phyloP scores from a whole-genome alignment of 768 basidiomycete species.

The Suillus decipiens region DNA sequence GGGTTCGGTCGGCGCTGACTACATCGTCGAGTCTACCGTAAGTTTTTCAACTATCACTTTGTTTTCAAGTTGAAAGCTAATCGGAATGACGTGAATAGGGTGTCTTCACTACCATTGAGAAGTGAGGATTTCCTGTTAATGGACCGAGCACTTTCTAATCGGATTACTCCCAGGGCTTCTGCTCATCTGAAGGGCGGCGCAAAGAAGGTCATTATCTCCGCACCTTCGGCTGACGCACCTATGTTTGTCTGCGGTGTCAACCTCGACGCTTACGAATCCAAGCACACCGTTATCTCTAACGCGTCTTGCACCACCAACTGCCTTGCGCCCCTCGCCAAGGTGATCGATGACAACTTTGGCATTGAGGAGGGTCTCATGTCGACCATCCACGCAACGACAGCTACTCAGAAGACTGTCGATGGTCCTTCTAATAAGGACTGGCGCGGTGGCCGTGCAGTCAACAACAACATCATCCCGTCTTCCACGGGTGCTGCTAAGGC shows the following conservation, averaged over 20 bases:
- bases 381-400: constrained; percentile 96
- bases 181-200: constrained; percentile 97
- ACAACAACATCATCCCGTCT: constrained; percentile 98
- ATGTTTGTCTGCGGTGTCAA: constrained; percentile 97
- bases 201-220: constrained; percentile 99
- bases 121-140: constrained; percentile 44
- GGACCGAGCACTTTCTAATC: constrained; percentile 4
- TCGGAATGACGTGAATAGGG: constrained; percentile 48
- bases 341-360: constrained; percentile 95
- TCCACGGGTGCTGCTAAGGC: constrained; percentile 99
- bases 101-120: constrained; percentile 96
- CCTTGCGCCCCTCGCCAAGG: constrained; percentile 98
- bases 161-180: constrained; percentile 57
- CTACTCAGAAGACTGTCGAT: constrained; percentile 94
- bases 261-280: constrained; percentile 87
- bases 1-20: constrained; percentile 79
- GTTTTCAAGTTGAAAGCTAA: constrained; percentile 11
- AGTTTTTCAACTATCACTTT: constrained; percentile 25
- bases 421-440: constrained; percentile 95
- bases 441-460: constrained; percentile 95
- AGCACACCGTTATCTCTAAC: constrained; percentile 94
- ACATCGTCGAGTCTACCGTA: constrained; percentile 96
- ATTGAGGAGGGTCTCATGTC: constrained; percentile 98
- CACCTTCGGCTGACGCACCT: constrained; percentile 94
- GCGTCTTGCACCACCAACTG: constrained; percentile 99